These are phyloP conservation scores for Verticillium tricorpus DNA, from an alignment of 2,329 filamentous ascomycete genomes.

Conservation along the genomic window DNA sequence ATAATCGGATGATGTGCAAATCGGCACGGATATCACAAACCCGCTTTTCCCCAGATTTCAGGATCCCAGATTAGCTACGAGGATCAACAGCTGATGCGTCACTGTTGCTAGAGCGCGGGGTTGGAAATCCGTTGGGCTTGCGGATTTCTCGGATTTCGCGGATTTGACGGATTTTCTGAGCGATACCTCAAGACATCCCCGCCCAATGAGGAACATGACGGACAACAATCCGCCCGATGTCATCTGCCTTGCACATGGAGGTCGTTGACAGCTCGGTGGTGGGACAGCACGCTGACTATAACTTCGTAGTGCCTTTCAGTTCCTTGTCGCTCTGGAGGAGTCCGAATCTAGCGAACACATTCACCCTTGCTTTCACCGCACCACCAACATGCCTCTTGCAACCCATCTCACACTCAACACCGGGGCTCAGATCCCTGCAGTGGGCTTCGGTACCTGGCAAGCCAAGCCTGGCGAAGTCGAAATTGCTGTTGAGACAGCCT, in stretches of 20 bases:
- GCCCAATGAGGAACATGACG: background rate
- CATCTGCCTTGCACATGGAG: background rate
- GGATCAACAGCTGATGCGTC: background rate
- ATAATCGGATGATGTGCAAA: background rate
- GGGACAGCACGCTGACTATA: slow-evolving; percentile 1
- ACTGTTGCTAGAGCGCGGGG: background rate
- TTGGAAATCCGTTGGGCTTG: background rate
- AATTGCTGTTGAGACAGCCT: slow-evolving; percentile 41
- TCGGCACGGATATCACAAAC: background rate
- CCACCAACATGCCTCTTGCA: slow-evolving; percentile 8
- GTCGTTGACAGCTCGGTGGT: background rate
- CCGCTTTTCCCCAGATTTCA: background rate
- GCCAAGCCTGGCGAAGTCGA: slow-evolving; percentile 36
- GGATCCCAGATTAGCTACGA: background rate
- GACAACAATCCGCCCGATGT: background rate
- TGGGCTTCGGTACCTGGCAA: slow-evolving; percentile 18
- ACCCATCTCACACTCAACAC: slow-evolving; percentile 16
- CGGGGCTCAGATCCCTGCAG: slow-evolving; percentile 14
- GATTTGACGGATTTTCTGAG: background rate
- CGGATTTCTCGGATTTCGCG: background rate
- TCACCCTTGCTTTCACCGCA: background rate
- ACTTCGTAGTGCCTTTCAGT: background rate
- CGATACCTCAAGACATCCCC: background rate
- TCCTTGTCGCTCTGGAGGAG: background rate
- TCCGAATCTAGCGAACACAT: background rate